phyloP scores from a whole-genome alignment of 179 eudicot species.

The Beta macrorhiza region DNA sequence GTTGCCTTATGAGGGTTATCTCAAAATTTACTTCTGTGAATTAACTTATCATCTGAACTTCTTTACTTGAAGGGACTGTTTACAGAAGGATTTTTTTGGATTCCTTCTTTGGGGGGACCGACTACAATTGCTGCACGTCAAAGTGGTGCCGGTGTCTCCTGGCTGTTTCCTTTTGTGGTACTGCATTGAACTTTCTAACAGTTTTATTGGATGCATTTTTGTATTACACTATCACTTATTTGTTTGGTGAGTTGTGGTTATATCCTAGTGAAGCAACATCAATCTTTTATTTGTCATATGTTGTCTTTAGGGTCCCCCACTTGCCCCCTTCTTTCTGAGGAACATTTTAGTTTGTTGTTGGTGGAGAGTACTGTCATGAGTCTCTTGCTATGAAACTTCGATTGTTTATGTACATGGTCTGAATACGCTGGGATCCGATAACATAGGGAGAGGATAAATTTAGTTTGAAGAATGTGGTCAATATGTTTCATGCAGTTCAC shows the following conservation, averaged over 20 bases:
- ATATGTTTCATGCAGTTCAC: background rate
- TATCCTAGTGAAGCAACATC: background rate
- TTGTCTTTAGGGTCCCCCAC: background rate
- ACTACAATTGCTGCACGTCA: constrained; percentile 98
- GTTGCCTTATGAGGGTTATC: background rate
- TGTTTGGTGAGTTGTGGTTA: background rate
- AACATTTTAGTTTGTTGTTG: background rate
- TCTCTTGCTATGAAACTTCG: background rate
- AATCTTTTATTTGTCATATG: background rate
- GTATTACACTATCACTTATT: background rate
- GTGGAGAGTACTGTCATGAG: background rate
- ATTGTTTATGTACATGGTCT: background rate
- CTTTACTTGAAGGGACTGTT: constrained; percentile 65
- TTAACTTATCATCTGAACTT: constrained; percentile 16
- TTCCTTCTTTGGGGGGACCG: constrained; percentile 98
- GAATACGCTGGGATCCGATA: background rate
- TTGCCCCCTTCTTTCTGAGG: background rate
- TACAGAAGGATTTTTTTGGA: constrained; percentile 98
- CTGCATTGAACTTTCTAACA: constrained; percentile 10
- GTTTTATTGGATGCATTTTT: background rate
- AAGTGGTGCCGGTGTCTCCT: constrained; percentile 94
- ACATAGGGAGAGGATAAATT: background rate
- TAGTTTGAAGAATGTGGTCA: background rate
- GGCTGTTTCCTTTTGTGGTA: constrained; percentile 99
- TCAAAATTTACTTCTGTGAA: background rate